Evolutionary conservation across 2,329 filamentous ascomycete genomes (phyloP).

Genomic region (Pestalotiopsis sp.): DNA sequence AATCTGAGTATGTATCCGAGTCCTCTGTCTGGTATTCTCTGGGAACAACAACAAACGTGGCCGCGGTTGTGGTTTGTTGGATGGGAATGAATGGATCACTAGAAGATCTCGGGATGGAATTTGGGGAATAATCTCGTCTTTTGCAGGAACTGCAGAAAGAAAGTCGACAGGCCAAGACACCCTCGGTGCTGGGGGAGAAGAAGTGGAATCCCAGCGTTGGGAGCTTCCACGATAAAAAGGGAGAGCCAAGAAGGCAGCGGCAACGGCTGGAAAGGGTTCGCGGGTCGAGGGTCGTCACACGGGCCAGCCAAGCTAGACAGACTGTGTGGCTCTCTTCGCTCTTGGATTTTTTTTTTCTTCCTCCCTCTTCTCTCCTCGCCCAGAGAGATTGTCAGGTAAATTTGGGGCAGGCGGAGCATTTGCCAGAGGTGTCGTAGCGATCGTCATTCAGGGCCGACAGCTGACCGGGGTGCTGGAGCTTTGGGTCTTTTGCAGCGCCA

Average conservation of each 20-base stretch:
- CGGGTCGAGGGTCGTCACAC: slow-evolving; percentile 3
- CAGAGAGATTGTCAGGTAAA: slow-evolving; percentile 8
- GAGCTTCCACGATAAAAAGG: slow-evolving; percentile 6
- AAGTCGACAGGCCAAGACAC: background rate
- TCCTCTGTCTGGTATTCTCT: too few species aligned
- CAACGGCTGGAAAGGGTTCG: slow-evolving; percentile 9
- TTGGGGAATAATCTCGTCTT: background rate
- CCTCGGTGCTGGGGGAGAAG: background rate
- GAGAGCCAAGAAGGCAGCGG: slow-evolving; percentile 2
- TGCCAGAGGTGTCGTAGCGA: slow-evolving; percentile 11
- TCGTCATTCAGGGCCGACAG: slow-evolving; percentile 14
- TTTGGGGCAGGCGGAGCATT: slow-evolving; percentile 12
- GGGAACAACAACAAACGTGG: too few species aligned
- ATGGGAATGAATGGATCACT: too few species aligned
- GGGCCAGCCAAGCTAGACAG: background rate
- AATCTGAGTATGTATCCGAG: too few species aligned
- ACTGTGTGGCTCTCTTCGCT: slow-evolving; percentile 4
- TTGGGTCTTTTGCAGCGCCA: slow-evolving; percentile 4
- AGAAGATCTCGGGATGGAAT: background rate
- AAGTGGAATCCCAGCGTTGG: background rate
- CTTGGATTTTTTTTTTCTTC: background rate
- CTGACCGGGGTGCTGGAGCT: background rate
- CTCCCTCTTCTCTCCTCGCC: background rate
- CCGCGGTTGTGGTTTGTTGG: too few species aligned
- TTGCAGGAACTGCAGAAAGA: background rate